Percentiles rank a stretch among this genome's conserved stretches.
Evolutionary conservation across 352 stramenopile species (phyloP).

Genomic region (Phytopythium ostracodes): DNA sequence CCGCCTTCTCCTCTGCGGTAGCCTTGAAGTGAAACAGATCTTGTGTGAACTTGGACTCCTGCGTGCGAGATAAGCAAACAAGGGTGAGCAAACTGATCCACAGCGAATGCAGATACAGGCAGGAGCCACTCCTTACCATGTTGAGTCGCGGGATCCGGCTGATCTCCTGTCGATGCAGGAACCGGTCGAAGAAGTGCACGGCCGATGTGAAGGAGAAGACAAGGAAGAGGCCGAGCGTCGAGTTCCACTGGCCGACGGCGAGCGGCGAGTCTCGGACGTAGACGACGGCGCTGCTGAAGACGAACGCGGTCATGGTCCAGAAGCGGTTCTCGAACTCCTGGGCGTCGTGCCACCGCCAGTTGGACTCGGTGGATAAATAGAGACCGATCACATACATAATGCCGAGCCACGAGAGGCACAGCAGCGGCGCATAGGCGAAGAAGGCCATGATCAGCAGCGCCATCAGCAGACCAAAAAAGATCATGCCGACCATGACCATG

Average conservation of each 20-base stretch:
- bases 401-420: slow-evolving; percentile 76
- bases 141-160: slow-evolving; percentile 56
- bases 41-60: slow-evolving; percentile 50
- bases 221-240: slow-evolving; percentile 65
- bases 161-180: slow-evolving; percentile 73
- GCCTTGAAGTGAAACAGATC: slow-evolving; percentile 84
- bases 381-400: slow-evolving; percentile 81
- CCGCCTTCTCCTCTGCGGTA: slow-evolving; percentile 75
- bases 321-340: slow-evolving; percentile 98
- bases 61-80: neutral
- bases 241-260: slow-evolving; percentile 68
- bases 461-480: slow-evolving; percentile 60
- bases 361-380: slow-evolving; percentile 78
- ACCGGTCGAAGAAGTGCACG: slow-evolving; percentile 80
- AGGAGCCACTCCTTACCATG: slow-evolving; percentile 16
- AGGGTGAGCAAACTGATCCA: slow-evolving; percentile 5
- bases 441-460: slow-evolving; percentile 74
- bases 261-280: slow-evolving; percentile 94
- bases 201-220: slow-evolving; percentile 76
- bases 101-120: too few relatives aligned
- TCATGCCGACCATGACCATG: slow-evolving; percentile 65
- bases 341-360: slow-evolving; percentile 84
- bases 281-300: slow-evolving; percentile 91
- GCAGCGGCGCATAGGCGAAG: slow-evolving; percentile 73
- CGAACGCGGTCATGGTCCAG: slow-evolving; percentile 93